A percentile compares a stretch with the other conserved stretches of the same genome.
These are phyloP conservation scores for Mentha longifolia DNA, from an alignment of 257 asterid genomes.

Conservation along the genomic window DNA sequence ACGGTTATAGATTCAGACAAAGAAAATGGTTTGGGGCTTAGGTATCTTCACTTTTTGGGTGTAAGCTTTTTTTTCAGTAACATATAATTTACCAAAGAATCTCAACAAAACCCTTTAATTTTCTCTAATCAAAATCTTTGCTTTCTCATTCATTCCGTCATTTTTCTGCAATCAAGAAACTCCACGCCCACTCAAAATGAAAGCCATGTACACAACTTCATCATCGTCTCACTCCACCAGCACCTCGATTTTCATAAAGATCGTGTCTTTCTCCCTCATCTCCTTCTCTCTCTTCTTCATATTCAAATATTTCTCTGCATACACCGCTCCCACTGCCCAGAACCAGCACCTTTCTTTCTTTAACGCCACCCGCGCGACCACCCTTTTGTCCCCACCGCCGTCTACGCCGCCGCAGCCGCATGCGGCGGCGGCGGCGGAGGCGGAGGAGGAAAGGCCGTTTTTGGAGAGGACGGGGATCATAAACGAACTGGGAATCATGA, in stretches of 20 bases:
- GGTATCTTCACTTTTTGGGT: not conserved
- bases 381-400: conserved; percentile 14
- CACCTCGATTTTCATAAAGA: conserved; percentile 43
- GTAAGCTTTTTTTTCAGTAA: not conserved
- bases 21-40: not conserved
- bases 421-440: not conserved
- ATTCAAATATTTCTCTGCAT: conserved; percentile 41
- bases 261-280: conserved; percentile 48
- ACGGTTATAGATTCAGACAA: conserved; percentile 6
- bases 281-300: conserved; percentile 47
- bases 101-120: not conserved
- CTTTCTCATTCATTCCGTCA: not conserved
- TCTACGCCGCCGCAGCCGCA: not conserved
- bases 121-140: conserved; percentile 1
- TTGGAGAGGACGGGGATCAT: conserved; percentile 65
- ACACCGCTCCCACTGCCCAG: conserved; percentile 29
- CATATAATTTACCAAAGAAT: conserved; percentile 22
- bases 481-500: conserved; percentile 62
- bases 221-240: conserved; percentile 36
- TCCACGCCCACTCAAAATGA: conserved; percentile 27
- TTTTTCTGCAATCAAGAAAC: not conserved
- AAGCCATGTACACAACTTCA: conserved; percentile 34
- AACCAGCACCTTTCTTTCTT: conserved; percentile 42
- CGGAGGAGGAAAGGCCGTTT: conserved; percentile 7
- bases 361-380: conserved; percentile 36